Conservation (phyloP, 352 stramenopile species). For the Globisporangium acanthophoron region DNA sequence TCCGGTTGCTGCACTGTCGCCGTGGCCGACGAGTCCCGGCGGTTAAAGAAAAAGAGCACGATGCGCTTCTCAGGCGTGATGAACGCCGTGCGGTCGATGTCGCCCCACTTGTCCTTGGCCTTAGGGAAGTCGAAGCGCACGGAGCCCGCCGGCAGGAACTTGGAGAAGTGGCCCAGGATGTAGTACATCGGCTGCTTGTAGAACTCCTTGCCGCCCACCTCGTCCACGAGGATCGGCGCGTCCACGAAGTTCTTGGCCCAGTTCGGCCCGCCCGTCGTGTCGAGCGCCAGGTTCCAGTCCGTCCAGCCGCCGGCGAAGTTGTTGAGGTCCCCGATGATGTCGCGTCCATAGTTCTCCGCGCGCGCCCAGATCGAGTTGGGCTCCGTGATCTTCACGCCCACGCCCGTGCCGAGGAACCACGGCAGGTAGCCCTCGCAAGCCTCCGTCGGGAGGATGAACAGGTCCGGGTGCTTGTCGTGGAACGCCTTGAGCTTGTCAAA, state of each 20-base stretch:
- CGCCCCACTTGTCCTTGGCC: constrained; percentile 1
- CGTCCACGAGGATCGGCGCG: constrained; percentile 63
- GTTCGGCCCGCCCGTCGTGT: constrained; percentile 64
- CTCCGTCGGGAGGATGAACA: constrained; percentile 83
- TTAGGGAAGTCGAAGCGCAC: constrained; percentile 26
- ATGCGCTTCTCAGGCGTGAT: constrained; percentile 37
- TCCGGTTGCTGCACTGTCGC: background rate
- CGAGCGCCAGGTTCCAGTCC: constrained; percentile 86
- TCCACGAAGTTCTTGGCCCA: constrained; percentile 68
- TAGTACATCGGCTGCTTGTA: constrained; percentile 86
- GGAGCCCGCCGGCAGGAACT: constrained; percentile 54
- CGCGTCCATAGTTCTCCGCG: constrained; percentile 70
- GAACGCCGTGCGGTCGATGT: constrained; percentile 37
- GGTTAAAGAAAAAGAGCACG: constrained; percentile 19
- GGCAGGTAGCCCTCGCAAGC: constrained; percentile 62
- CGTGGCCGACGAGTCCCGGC: background rate
- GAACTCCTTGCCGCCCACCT: constrained; percentile 48
- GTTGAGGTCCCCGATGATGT: constrained; percentile 85
- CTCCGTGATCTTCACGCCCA: constrained; percentile 36
- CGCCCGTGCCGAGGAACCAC: constrained; percentile 35
- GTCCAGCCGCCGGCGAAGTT: constrained; percentile 78
- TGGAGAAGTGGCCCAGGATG: constrained; percentile 63
- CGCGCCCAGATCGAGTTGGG: constrained; percentile 49
- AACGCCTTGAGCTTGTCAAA: constrained; percentile 44
- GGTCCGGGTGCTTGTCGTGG: constrained; percentile 44